These are phyloP conservation scores for Cercospora zeae-maydis DNA, from an alignment of 2,329 filamentous ascomycete genomes.

Conservation along the genomic window DNA sequence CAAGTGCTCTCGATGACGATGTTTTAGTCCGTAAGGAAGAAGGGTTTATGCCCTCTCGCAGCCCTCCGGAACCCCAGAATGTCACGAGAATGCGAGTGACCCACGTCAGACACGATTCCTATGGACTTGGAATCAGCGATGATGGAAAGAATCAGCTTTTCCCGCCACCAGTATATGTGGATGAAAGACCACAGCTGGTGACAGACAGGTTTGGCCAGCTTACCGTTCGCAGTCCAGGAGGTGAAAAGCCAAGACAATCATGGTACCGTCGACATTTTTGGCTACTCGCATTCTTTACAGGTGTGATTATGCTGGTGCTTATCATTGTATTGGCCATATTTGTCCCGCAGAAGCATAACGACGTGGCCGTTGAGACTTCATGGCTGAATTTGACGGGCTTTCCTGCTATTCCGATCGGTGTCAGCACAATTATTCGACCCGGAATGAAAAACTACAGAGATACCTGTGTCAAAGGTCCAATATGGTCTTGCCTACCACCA, in stretches of 20 bases:
- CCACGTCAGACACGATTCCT: slow-evolving; percentile 26
- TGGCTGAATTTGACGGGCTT: slow-evolving; percentile 87
- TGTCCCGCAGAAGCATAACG: slow-evolving; percentile 41
- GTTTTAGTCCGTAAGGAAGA: not conserved
- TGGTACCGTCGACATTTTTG: slow-evolving; percentile 34
- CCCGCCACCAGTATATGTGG: slow-evolving; percentile 22
- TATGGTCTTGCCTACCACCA: slow-evolving; percentile 83
- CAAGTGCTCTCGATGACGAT: not conserved
- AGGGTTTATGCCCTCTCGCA: not conserved
- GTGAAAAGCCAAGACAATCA: slow-evolving; percentile 17
- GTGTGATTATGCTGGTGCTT: slow-evolving; percentile 37
- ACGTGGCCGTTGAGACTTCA: slow-evolving; percentile 45
- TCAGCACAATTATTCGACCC: slow-evolving; percentile 72
- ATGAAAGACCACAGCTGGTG: slow-evolving; percentile 27
- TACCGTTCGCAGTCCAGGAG: slow-evolving; percentile 30
- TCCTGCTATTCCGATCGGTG: slow-evolving; percentile 79
- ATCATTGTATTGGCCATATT: slow-evolving; percentile 40
- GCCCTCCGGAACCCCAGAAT: not conserved
- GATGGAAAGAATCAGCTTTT: slow-evolving; percentile 24
- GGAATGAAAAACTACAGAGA: slow-evolving; percentile 56
- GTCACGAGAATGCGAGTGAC: slow-evolving; percentile 8
- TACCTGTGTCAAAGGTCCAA: slow-evolving; percentile 65
- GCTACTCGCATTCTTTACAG: slow-evolving; percentile 32
- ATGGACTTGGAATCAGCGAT: slow-evolving; percentile 27
- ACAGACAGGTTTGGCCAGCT: slow-evolving; percentile 33